Evolutionary conservation across 1,284 basidiomycete species (phyloP).

Genomic region (Agaricales sp.): DNA sequence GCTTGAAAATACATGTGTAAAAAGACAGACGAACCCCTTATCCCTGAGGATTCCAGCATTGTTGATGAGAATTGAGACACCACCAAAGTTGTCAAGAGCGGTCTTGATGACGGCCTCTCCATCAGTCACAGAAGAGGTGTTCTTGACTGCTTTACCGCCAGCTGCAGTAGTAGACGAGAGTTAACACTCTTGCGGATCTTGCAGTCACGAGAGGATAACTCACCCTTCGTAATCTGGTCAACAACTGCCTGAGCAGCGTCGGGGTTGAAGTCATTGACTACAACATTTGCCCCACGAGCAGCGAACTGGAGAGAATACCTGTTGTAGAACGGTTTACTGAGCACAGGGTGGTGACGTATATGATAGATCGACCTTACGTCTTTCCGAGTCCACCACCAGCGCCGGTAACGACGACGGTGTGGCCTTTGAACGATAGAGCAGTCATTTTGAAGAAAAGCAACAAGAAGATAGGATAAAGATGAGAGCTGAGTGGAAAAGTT

Average conservation of each 20-base stretch:
- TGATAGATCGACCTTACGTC: conserved; percentile 45
- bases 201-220: conserved; percentile 17
- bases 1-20: not conserved
- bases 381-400: conserved; percentile 92
- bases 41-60: conserved; percentile 93
- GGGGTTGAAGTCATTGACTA: conserved; percentile 91
- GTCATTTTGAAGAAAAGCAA: conserved; percentile 27
- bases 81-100: conserved; percentile 83
- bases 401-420: conserved; percentile 92
- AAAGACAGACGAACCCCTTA: conserved; percentile 47
- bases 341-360: not conserved
- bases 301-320: conserved; percentile 92
- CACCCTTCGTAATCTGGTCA: conserved; percentile 80
- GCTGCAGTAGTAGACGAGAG: conserved; percentile 36
- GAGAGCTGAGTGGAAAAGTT: not conserved
- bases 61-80: conserved; percentile 81
- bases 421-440: conserved; percentile 75
- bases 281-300: conserved; percentile 84
- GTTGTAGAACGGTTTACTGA: conserved; percentile 4
- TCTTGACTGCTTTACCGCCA: conserved; percentile 80
- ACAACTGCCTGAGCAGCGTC: conserved; percentile 90
- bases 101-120: conserved; percentile 83
- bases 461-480: not conserved
- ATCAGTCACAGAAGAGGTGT: conserved; percentile 85
- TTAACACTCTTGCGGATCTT: no score